phyloP scores from a whole-genome alignment of 2,329 filamentous ascomycete genomes.

The Orbilia oligospora region DNA sequence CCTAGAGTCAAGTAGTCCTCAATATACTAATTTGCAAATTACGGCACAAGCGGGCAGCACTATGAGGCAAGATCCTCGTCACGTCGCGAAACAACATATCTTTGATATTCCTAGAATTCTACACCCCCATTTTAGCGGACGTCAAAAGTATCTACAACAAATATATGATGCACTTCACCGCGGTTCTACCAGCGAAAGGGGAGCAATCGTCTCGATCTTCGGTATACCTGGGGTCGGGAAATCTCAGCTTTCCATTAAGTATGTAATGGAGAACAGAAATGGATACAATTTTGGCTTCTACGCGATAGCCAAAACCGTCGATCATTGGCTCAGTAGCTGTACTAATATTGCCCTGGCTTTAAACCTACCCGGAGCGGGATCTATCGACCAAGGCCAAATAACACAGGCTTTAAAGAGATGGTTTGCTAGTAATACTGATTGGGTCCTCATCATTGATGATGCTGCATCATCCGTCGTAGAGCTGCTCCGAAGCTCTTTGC shows the following conservation, averaged over 20 bases:
- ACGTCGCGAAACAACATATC: background rate
- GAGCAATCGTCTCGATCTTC: conserved; percentile 18
- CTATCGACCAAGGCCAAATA: background rate
- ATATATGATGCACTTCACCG: conserved; percentile 3
- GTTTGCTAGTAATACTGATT: background rate
- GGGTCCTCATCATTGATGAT: conserved; percentile 38
- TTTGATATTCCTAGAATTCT: conserved; percentile 33
- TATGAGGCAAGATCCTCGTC: too few relatives aligned
- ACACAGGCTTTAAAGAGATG: conserved; percentile 6
- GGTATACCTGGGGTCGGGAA: conserved; percentile 33
- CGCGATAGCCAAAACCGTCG: conserved; percentile 8
- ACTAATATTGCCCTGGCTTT: conserved; percentile 16
- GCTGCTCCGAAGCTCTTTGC: background rate
- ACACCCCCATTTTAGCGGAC: conserved; percentile 30
- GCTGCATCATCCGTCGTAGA: background rate
- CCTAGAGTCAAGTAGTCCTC: too few relatives aligned
- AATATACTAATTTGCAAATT: too few relatives aligned
- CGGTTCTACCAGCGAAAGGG: background rate
- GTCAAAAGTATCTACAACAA: conserved; percentile 10
- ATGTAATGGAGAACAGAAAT: conserved; percentile 6
- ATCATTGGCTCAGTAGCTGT: conserved; percentile 32
- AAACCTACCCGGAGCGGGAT: background rate
- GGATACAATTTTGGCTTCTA: conserved; percentile 29
- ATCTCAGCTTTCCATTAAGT: conserved; percentile 31
- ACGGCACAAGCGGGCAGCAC: too few relatives aligned